A percentile compares a stretch with the other conserved stretches of the same genome.
Conservation (phyloP, 2,329 filamentous ascomycete species). For the Endoconidiophora laricicola region DNA sequence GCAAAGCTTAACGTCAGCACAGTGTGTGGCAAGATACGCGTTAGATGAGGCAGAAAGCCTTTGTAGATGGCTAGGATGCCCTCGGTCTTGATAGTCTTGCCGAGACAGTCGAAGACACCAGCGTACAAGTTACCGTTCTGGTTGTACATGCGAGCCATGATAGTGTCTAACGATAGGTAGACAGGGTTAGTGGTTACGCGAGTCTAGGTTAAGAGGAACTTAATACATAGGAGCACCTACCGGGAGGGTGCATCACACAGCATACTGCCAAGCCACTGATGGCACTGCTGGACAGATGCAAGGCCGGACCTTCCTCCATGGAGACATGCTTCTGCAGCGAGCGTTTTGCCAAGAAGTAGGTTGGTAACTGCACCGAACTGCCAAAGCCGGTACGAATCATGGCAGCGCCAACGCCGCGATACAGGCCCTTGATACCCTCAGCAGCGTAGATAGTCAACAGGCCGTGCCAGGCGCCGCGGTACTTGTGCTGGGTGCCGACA, state of each 20-base stretch:
- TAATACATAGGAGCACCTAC: conserved; percentile 29
- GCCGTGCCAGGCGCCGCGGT: conserved; percentile 73
- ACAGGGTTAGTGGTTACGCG: background rate
- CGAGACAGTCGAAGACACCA: conserved; percentile 80
- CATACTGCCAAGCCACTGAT: conserved; percentile 92
- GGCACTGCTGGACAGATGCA: conserved; percentile 80
- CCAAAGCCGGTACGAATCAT: conserved; percentile 96
- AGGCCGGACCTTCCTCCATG: conserved; percentile 76
- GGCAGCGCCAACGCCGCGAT: conserved; percentile 77
- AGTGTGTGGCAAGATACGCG: conserved; percentile 87
- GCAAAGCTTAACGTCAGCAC: conserved; percentile 84
- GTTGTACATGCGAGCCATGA: conserved; percentile 98
- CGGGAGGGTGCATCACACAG: conserved; percentile 92
- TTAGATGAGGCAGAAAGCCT: conserved; percentile 87
- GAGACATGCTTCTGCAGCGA: conserved; percentile 64
- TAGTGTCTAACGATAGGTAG: conserved; percentile 44
- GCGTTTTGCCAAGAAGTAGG: conserved; percentile 95
- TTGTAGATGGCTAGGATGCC: conserved; percentile 91
- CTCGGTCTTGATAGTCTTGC: conserved; percentile 81
- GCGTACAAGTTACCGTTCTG: conserved; percentile 95
- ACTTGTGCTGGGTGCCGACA: conserved; percentile 91
- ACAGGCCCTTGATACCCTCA: conserved; percentile 70
- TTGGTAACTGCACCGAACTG: conserved; percentile 88
- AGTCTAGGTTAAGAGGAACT: background rate
- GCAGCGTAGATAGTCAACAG: conserved; percentile 58